These are phyloP conservation scores for Aspergillus eucalypticola DNA, from an alignment of 2,329 filamentous ascomycete genomes.

Conservation along the genomic window DNA sequence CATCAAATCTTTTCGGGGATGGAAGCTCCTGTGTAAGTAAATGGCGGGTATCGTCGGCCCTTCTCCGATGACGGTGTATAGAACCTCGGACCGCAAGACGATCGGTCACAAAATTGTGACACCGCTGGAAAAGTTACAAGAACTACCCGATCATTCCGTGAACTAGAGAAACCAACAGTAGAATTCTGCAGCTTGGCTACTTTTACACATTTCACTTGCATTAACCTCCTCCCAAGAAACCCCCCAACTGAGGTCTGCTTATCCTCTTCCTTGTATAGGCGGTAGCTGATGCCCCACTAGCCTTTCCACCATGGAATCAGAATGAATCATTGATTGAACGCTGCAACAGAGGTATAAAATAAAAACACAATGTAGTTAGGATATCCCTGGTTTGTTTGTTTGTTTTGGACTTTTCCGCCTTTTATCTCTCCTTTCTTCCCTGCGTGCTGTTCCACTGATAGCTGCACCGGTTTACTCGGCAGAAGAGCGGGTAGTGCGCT, in stretches of 20 bases:
- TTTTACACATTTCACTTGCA: constrained; percentile 5
- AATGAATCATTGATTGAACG: constrained; percentile 12
- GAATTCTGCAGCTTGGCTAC: background rate
- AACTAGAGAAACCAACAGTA: background rate
- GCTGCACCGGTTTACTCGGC: constrained; percentile 34
- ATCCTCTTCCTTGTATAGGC: background rate
- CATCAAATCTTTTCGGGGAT: too few species aligned
- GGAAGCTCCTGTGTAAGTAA: background rate
- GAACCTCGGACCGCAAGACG: background rate
- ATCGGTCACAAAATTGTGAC: background rate
- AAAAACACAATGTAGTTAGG: constrained; percentile 1
- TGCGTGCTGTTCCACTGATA: background rate
- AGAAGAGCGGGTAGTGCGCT: constrained; percentile 55
- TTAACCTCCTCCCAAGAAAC: background rate
- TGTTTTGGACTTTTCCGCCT: background rate
- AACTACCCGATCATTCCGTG: background rate
- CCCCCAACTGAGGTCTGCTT: background rate
- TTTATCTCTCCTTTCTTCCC: constrained; percentile 1
- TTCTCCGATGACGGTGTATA: background rate
- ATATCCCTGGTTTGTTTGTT: constrained; percentile 1
- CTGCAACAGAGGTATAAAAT: constrained; percentile 13
- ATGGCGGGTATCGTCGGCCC: background rate
- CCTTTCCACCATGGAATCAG: background rate
- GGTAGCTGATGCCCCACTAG: background rate
- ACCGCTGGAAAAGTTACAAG: background rate